These are phyloP conservation scores for Citrus cavaleriei DNA, from an alignment of 345 rosid species.

Conservation along the genomic window DNA sequence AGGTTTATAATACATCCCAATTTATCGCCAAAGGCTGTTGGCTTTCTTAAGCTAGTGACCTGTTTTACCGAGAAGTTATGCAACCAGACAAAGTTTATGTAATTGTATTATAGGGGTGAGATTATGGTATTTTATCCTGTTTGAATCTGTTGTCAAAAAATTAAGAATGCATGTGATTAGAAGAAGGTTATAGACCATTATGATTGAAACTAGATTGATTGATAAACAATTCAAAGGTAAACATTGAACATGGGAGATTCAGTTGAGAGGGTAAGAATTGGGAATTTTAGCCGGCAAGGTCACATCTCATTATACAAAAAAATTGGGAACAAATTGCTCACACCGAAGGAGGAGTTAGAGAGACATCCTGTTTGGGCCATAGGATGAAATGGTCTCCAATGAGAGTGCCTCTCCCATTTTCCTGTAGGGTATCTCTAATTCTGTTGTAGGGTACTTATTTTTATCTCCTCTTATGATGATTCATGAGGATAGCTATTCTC, in stretches of 20 bases:
- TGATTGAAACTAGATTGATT: neutral
- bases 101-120: neutral
- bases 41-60: neutral
- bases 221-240: neutral
- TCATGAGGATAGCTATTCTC: neutral
- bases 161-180: neutral
- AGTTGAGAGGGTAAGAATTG: neutral
- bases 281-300: neutral
- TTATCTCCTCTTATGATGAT: neutral
- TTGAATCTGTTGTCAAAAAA: neutral
- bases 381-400: neutral
- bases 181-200: neutral
- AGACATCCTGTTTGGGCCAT: neutral
- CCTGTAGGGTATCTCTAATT: neutral
- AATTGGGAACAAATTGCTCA: neutral
- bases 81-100: neutral
- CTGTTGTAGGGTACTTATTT: neutral
- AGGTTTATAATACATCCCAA: neutral
- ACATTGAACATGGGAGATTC: neutral
- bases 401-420: neutral
- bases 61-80: neutral
- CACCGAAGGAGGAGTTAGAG: neutral
- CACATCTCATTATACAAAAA: neutral
- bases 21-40: neutral
- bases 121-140: neutral